Conservation (phyloP, 2,329 filamentous ascomycete genomes). For the Colletotrichum sp. region DNA sequence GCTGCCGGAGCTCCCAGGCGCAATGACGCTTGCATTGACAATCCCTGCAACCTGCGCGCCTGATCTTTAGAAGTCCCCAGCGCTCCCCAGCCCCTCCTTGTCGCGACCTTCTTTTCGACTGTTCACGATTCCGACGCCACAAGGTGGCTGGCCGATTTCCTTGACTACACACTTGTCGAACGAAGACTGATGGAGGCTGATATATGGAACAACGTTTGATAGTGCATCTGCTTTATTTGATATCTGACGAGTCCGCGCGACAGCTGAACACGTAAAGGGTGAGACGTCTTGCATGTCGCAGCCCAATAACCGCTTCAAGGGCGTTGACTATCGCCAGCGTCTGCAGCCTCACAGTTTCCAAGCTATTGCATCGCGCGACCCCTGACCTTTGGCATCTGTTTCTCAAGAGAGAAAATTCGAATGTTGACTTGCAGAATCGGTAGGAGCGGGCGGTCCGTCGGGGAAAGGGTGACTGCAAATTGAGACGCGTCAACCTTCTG, state of each 20-base stretch:
- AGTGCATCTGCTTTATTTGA: neutral
- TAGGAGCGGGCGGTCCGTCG: neutral
- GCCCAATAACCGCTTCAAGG: neutral
- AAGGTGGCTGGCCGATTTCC: neutral
- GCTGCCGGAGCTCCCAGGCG: constrained; percentile 11
- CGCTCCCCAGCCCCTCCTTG: neutral
- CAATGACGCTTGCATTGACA: constrained; percentile 19
- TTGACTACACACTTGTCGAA: neutral
- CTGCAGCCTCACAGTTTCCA: neutral
- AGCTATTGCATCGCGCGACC: neutral
- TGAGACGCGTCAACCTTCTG: neutral
- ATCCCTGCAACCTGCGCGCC: neutral
- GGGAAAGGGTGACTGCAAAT: no score
- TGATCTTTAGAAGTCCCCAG: neutral
- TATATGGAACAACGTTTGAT: neutral
- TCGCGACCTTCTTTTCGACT: neutral
- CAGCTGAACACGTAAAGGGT: neutral
- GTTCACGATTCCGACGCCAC: constrained; percentile 12
- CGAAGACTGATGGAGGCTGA: neutral
- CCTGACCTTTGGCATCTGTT: neutral
- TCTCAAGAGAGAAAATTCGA: neutral
- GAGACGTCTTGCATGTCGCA: neutral
- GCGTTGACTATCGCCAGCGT: neutral
- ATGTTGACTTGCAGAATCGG: neutral
- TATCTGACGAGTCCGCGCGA: neutral